phyloP scores from a whole-genome alignment of 2,329 filamentous ascomycete species.

The Colletotrichum truncatum region DNA sequence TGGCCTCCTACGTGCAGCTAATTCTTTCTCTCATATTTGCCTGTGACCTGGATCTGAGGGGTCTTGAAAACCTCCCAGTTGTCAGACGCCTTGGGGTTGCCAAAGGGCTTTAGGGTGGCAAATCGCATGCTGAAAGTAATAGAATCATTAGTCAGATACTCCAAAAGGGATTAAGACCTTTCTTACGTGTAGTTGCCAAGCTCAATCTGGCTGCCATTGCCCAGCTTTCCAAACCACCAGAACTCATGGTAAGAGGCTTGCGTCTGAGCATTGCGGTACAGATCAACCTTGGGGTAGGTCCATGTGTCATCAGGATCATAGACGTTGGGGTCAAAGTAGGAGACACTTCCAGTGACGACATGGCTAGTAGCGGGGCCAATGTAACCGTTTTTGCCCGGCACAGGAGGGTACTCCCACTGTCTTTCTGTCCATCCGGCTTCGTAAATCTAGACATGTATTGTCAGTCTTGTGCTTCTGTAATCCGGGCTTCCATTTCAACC shows the following conservation, averaged over 20 bases:
- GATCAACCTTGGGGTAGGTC: constrained; percentile 42
- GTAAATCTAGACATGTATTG: constrained; percentile 41
- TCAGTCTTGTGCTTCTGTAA: background rate
- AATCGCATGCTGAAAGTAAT: constrained; percentile 43
- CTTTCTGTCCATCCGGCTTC: constrained; percentile 47
- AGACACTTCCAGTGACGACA: constrained; percentile 37
- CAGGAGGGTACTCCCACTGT: constrained; percentile 52
- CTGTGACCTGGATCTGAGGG: constrained; percentile 42
- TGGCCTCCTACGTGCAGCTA: background rate
- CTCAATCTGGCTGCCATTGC: constrained; percentile 25
- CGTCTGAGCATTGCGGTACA: constrained; percentile 36
- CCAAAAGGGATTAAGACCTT: accelerated
- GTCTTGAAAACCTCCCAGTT: constrained; percentile 52
- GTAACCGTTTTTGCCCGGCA: constrained; percentile 46
- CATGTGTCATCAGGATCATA: constrained; percentile 48
- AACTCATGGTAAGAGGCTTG: constrained; percentile 6
- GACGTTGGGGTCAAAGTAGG: constrained; percentile 41
- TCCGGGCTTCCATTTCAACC: background rate
- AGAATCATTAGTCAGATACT: background rate
- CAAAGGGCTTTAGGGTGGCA: constrained; percentile 51
- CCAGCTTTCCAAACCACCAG: constrained; percentile 31
- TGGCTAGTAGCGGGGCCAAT: constrained; percentile 50
- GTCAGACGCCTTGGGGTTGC: constrained; percentile 48
- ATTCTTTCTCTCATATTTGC: constrained; percentile 17
- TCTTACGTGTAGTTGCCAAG: constrained; percentile 27